These are phyloP conservation scores for Euphrasia arctica DNA, from an alignment of 305 asterid species.

Conservation along the genomic window DNA sequence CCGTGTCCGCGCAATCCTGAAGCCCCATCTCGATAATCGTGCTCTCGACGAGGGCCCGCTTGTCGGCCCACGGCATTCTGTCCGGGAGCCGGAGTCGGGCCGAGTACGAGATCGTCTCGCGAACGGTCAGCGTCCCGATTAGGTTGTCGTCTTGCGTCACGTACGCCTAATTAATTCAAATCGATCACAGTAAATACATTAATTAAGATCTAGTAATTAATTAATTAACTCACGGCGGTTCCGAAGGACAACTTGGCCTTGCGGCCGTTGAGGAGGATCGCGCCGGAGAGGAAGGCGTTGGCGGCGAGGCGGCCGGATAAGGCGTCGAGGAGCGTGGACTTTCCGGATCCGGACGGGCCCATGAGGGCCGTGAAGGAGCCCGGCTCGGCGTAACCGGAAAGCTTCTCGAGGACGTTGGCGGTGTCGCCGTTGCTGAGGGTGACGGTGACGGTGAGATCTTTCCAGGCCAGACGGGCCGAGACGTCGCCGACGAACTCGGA, in stretches of 20 bases:
- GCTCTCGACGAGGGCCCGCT: constrained; percentile 74
- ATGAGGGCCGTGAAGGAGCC: constrained; percentile 90
- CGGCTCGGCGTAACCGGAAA: constrained; percentile 88
- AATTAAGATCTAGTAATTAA: too few relatives aligned
- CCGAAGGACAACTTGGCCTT: constrained; percentile 86
- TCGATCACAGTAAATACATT: neutral
- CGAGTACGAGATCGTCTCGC: constrained; percentile 85
- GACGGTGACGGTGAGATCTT: constrained; percentile 80
- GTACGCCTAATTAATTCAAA: constrained; percentile 55
- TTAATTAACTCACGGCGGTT: constrained; percentile 54
- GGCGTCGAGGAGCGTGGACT: constrained; percentile 87
- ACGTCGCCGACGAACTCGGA: constrained; percentile 85
- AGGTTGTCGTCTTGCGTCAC: constrained; percentile 96
- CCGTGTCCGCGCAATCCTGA: constrained; percentile 95
- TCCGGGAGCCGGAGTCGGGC: constrained; percentile 86
- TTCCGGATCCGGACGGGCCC: constrained; percentile 99
- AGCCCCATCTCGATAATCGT: constrained; percentile 98
- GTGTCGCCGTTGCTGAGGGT: constrained; percentile 73
- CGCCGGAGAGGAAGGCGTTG: constrained; percentile 80
- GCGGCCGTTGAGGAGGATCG: constrained; percentile 82
- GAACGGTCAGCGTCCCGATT: constrained; percentile 91
- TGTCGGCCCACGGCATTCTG: constrained; percentile 76
- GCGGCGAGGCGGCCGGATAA: constrained; percentile 86
- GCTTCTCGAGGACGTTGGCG: constrained; percentile 70
- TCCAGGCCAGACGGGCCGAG: constrained; percentile 86